These are phyloP conservation scores for Starmerella apicola DNA, from an alignment of 805 yeast genomes.

Conservation along the genomic window DNA sequence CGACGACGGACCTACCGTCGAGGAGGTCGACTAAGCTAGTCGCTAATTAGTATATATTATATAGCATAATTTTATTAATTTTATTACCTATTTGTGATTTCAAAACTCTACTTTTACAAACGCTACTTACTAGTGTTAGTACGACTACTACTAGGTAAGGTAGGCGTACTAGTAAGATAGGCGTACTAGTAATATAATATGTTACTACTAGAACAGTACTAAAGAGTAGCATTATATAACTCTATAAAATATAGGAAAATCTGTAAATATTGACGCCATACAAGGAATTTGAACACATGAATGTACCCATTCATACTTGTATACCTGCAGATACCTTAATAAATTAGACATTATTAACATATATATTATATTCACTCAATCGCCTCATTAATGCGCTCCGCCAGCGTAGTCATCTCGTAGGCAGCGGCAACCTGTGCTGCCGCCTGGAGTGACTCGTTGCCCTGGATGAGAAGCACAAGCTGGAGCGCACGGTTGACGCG, in stretches of 20 bases:
- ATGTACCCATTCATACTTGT: background rate
- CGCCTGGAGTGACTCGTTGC: slow-evolving; percentile 69
- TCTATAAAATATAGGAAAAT: background rate
- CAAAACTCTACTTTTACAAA: too few species aligned
- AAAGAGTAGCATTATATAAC: too few species aligned
- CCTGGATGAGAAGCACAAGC: slow-evolving; percentile 54
- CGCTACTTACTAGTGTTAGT: too few species aligned
- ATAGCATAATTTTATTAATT: too few species aligned
- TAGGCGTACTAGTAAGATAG: too few species aligned
- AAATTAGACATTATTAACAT: background rate
- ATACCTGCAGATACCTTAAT: background rate
- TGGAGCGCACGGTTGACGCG: slow-evolving; percentile 55
- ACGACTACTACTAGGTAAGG: too few species aligned
- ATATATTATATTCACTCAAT: slow-evolving; percentile 2
- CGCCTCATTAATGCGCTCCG: slow-evolving; percentile 29
- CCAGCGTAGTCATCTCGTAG: slow-evolving; percentile 40
- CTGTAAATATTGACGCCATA: background rate
- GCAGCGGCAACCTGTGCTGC: slow-evolving; percentile 78
- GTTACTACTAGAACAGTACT: too few species aligned
- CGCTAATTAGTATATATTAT: slow-evolving; percentile 1
- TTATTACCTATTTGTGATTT: too few species aligned
- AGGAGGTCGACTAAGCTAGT: slow-evolving; percentile 54
- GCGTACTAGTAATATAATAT: too few species aligned
- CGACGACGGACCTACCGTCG: slow-evolving; percentile 58
- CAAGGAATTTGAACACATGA: background rate